A percentile compares a stretch with the other conserved stretches of the same genome.
Conservation (phyloP, 371 early-diverging fungal species). For the Massospora cicadina region DNA sequence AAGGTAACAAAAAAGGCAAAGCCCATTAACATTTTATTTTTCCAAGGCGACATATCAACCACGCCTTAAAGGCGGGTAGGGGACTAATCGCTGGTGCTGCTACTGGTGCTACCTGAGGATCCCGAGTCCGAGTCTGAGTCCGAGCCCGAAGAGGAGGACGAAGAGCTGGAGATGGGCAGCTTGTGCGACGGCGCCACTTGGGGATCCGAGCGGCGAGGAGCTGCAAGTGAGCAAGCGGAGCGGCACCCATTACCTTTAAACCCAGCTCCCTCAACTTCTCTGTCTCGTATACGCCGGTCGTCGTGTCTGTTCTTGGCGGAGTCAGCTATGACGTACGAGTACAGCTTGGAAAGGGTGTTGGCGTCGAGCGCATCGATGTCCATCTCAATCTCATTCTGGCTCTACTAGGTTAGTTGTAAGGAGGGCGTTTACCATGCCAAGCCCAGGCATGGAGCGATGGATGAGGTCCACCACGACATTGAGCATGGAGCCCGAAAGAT, state of each 20-base stretch:
- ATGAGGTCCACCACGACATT: constrained; percentile 71
- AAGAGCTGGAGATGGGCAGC: constrained; percentile 10
- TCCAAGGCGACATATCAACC: neutral
- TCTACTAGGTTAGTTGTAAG: constrained; percentile 10
- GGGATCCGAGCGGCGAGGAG: neutral
- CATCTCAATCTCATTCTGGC: constrained; percentile 36
- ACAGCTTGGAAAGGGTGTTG: constrained; percentile 63
- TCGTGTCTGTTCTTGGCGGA: constrained; percentile 14
- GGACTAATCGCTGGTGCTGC: neutral
- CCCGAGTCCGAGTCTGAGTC: constrained; percentile 9
- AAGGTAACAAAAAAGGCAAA: neutral
- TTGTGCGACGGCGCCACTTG: neutral
- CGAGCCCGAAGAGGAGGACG: constrained; percentile 10
- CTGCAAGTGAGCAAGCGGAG: neutral
- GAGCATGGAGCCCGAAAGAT: constrained; percentile 53
- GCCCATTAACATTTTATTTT: neutral
- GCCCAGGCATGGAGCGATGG: constrained; percentile 58
- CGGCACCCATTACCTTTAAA: neutral
- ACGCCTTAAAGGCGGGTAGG: neutral
- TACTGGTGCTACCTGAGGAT: constrained; percentile 10
- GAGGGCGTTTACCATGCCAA: constrained; percentile 33
- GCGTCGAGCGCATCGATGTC: constrained; percentile 83
- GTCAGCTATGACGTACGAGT: constrained; percentile 18
- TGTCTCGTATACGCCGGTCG: neutral
- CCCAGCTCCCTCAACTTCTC: constrained; percentile 5